Evolutionary conservation across 2,329 filamentous ascomycete genomes (phyloP).

Genomic region (Dactylellina parvicollis): DNA sequence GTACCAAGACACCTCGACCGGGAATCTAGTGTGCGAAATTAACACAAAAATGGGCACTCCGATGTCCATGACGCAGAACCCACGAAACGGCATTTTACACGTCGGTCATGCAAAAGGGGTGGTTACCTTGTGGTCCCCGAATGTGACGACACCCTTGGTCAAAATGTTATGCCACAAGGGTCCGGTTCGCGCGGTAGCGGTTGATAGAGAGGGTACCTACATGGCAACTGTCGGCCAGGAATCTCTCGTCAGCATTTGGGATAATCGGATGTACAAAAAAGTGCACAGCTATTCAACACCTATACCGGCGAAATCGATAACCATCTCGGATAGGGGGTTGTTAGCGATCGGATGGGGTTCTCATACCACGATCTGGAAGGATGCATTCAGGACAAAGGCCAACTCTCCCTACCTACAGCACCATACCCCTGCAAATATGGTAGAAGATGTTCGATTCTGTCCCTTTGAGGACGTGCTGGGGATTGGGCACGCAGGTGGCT

Average conservation of each 20-base stretch:
- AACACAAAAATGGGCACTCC: conserved; percentile 85
- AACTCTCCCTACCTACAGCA: conserved; percentile 88
- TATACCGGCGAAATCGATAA: conserved; percentile 81
- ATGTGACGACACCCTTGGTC: conserved; percentile 83
- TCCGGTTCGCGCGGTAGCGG: conserved; percentile 82
- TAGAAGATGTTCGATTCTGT: conserved; percentile 88
- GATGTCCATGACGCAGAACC: conserved; percentile 85
- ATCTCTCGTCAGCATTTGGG: conserved; percentile 92
- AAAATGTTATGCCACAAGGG: conserved; percentile 91
- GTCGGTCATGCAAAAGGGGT: conserved; percentile 94
- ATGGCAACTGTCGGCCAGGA: conserved; percentile 96
- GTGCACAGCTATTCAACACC: conserved; percentile 88
- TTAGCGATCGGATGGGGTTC: conserved; percentile 93
- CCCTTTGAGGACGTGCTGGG: conserved; percentile 94
- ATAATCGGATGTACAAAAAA: conserved; percentile 91
- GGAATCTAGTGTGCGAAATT: conserved; percentile 84
- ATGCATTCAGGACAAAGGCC: conserved; percentile 78
- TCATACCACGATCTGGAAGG: conserved; percentile 82
- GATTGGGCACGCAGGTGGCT: conserved; percentile 82
- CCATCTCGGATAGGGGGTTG: conserved; percentile 87
- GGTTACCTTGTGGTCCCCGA: conserved; percentile 95
- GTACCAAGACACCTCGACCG: conserved; percentile 95
- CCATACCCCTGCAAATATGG: conserved; percentile 82
- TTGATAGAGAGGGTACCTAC: conserved; percentile 90
- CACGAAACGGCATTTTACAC: conserved; percentile 89